Evolutionary conservation across 495 filamentous ascomycete species (phyloP).

Genomic region (Penicillium turbatum): DNA sequence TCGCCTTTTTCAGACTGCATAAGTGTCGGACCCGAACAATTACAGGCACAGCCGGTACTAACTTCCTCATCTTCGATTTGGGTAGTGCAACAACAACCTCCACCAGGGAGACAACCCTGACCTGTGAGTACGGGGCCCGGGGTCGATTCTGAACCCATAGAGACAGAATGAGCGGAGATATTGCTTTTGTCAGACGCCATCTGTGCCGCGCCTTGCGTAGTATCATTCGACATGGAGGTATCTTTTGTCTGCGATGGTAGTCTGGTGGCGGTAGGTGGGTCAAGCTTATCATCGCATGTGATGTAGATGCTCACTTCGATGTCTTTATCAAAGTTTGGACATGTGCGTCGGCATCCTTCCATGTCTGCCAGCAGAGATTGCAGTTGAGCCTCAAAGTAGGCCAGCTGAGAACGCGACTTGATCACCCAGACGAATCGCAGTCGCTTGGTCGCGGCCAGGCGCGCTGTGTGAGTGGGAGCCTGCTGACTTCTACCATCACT

Average conservation of each 20-base stretch:
- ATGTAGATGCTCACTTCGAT: slow-evolving; percentile 57
- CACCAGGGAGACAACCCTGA: slow-evolving; percentile 32
- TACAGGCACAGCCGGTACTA: slow-evolving; percentile 28
- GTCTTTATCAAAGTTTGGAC: slow-evolving; percentile 31
- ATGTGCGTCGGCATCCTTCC: slow-evolving; percentile 25
- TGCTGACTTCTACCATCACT: not conserved
- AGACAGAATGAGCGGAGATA: slow-evolving; percentile 23
- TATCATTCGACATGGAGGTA: not conserved
- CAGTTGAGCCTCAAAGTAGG: slow-evolving; percentile 63
- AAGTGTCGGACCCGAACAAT: slow-evolving; percentile 24
- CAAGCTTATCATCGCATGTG: slow-evolving; percentile 53
- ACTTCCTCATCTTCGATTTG: slow-evolving; percentile 48
- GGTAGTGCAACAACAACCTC: slow-evolving; percentile 50
- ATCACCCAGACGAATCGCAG: slow-evolving; percentile 72
- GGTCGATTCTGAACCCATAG: slow-evolving; percentile 5
- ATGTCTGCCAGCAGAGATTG: slow-evolving; percentile 53
- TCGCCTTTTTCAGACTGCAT: not conserved
- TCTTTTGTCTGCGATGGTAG: not conserved
- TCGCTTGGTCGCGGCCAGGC: slow-evolving; percentile 52
- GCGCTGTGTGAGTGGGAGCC: not conserved
- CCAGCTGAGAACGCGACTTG: slow-evolving; percentile 61
- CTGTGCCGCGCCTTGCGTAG: not conserved
- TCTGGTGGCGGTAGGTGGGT: slow-evolving; percentile 9
- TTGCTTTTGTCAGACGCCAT: slow-evolving; percentile 10
- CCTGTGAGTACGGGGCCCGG: not conserved